Evolutionary conservation across 345 rosid species (phyloP), one percentile per base, ranked within the genome.

Genomic region (Mallotus nudiflorus): DNA sequence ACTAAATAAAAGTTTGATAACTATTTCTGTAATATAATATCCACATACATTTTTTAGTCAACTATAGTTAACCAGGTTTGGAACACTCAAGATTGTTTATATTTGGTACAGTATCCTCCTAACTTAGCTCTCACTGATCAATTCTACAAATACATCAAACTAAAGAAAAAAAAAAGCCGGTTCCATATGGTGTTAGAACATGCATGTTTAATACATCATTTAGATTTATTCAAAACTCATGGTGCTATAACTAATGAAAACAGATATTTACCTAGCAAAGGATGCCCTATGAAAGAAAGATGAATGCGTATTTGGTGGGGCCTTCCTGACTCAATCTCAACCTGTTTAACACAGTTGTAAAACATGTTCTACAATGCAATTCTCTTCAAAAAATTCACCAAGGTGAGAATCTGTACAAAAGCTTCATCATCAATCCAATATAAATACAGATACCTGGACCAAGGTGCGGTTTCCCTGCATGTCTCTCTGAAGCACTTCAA

Each of bases 241-340:
- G 37, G 33, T 16, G 13, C 56, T 20, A 61, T 15, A 59, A 22
- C 35, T 35, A 22, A 22, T 28, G 49, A 39, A 75, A 24, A 44
- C 13, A 66, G 64, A 74, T 39, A 52, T 71, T 80, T 89, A 91
- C 98, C 97, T 14, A 86, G 67, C 73, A 91, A 83, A 59, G 96
- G 90, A 83, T 91, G 90, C 70, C 98, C 98, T 2, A 87, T 78
- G 77, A 82, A 93, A 49, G 98, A 82, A 78, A 93, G 94, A 82
- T 89, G 98, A 73, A 89, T 91, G 37, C 97, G 85, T 68, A 91
- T 94, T 77, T 94, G 97, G 78, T 87, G 98, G 54, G 98, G 96
- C 50, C 96, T 81, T 66, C 97, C 97, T 14, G 97, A 86, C 61
- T 94, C 93, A 71, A 91, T 94, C 81, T 89, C 87, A 35, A 89